phyloP scores from a whole-genome alignment of 257 asterid species.

The Solanum piurae region DNA sequence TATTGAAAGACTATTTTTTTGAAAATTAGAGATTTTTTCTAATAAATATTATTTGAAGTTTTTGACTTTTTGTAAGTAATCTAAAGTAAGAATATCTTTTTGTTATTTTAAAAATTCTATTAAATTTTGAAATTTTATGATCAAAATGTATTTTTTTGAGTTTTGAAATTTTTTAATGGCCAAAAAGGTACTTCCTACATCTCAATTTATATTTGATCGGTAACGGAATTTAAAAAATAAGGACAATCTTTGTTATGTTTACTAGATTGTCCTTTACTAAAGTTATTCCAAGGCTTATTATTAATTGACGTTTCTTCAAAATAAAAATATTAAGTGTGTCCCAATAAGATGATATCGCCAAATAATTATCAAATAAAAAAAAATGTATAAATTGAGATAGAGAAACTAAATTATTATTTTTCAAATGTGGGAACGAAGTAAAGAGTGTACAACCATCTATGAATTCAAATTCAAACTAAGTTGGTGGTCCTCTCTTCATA shows the following conservation, averaged over 20 bases:
- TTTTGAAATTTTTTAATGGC: too few relatives aligned
- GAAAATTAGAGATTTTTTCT: neutral
- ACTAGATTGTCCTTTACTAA: too few relatives aligned
- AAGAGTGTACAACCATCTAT: neutral
- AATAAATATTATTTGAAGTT: neutral
- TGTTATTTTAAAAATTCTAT: too few relatives aligned
- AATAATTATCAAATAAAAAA: too few relatives aligned
- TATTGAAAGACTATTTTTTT: too few relatives aligned
- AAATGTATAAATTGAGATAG: too few relatives aligned
- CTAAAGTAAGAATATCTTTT: neutral
- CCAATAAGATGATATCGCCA: too few relatives aligned
- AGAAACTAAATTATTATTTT: neutral
- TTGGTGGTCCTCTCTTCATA: neutral
- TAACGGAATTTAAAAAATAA: too few relatives aligned
- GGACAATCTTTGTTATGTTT: neutral
- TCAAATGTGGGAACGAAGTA: neutral
- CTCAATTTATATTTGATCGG: neutral
- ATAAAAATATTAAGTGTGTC: neutral
- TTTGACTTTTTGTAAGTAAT: neutral
- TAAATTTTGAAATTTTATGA: too few relatives aligned
- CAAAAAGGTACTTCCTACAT: too few relatives aligned
- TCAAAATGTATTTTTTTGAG: too few relatives aligned
- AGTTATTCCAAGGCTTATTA: neutral
- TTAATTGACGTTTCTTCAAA: too few relatives aligned
- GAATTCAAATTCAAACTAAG: neutral